Evolutionary conservation across 2,329 filamentous ascomycete species (phyloP).

Genomic region (Esteya vermicola): DNA sequence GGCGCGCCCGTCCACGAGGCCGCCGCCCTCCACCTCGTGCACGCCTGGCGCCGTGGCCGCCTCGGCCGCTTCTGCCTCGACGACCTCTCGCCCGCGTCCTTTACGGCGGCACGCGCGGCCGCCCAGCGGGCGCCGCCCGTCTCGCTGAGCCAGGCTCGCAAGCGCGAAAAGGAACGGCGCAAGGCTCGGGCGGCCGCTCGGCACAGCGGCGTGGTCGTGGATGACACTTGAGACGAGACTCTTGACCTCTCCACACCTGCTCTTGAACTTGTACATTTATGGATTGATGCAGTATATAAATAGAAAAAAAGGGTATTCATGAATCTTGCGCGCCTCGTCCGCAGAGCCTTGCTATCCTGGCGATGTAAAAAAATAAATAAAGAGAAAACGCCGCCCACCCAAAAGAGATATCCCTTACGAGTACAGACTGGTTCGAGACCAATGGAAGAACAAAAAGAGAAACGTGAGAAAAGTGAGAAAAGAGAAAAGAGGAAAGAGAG

Average conservation of each 20-base stretch:
- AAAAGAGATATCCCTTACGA: no score
- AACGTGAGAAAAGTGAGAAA: not conserved
- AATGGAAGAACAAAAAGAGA: not conserved
- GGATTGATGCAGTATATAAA: not conserved
- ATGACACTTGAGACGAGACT: not conserved
- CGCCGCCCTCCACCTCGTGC: slow-evolving; percentile 66
- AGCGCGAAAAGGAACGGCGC: slow-evolving; percentile 45
- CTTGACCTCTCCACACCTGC: not conserved
- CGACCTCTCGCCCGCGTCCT: slow-evolving; percentile 46
- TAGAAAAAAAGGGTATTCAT: not conserved
- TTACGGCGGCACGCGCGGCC: slow-evolving; percentile 33
- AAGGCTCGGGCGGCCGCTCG: slow-evolving; percentile 23
- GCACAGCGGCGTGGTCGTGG: slow-evolving; percentile 1
- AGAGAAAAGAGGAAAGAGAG: not conserved
- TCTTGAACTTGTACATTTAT: not conserved
- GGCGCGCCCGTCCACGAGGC: slow-evolving; percentile 56
- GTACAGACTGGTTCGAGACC: no score
- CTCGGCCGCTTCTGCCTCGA: slow-evolving; percentile 72
- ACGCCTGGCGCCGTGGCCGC: slow-evolving; percentile 65
- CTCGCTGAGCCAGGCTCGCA: slow-evolving; percentile 57
- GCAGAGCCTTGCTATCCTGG: not conserved
- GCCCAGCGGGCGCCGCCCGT: slow-evolving; percentile 28
- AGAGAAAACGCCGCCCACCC: not conserved
- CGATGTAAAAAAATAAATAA: no score
- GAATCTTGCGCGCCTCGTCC: not conserved